These are phyloP conservation scores for Pestalotiopsis sp. DNA, from an alignment of 2,329 filamentous ascomycete genomes.

Conservation along the genomic window DNA sequence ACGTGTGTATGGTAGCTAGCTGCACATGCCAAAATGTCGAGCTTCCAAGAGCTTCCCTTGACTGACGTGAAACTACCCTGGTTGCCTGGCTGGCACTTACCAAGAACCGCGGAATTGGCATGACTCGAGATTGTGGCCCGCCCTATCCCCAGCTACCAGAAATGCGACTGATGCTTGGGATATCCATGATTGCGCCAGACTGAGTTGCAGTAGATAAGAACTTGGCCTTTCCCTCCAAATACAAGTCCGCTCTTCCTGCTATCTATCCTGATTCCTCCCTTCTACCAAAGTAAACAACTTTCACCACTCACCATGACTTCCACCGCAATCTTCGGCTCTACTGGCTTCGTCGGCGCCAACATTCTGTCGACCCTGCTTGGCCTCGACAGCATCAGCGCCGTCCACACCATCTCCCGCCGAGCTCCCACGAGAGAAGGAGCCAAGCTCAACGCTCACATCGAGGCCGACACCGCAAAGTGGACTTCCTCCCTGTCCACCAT, in stretches of 20 bases:
- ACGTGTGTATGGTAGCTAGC: too few species aligned
- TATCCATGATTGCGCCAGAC: neutral
- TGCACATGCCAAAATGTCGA: neutral
- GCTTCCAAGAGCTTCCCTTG: neutral
- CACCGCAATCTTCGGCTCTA: conserved; percentile 63
- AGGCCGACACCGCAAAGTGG: conserved; percentile 73
- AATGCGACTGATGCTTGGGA: neutral
- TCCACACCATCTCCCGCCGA: conserved; percentile 70
- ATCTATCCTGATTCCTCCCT: neutral
- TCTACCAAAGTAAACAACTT: neutral
- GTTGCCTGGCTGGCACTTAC: too few species aligned
- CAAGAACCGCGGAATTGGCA: neutral
- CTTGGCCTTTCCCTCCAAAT: neutral
- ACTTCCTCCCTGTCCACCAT: conserved; percentile 57
- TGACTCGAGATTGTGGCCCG: neutral
- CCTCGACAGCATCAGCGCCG: conserved; percentile 50
- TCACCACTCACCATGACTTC: conserved; percentile 41
- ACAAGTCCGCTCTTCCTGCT: neutral
- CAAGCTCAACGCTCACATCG: conserved; percentile 70
- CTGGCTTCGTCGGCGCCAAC: conserved; percentile 70
- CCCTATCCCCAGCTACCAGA: neutral
- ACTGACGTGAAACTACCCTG: neutral
- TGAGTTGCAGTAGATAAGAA: neutral
- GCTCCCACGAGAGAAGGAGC: conserved; percentile 54
- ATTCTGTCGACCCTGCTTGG: conserved; percentile 71